Evolutionary conservation across 805 yeast genomes (phyloP).

Genomic region (Clavispora phyllophila): DNA sequence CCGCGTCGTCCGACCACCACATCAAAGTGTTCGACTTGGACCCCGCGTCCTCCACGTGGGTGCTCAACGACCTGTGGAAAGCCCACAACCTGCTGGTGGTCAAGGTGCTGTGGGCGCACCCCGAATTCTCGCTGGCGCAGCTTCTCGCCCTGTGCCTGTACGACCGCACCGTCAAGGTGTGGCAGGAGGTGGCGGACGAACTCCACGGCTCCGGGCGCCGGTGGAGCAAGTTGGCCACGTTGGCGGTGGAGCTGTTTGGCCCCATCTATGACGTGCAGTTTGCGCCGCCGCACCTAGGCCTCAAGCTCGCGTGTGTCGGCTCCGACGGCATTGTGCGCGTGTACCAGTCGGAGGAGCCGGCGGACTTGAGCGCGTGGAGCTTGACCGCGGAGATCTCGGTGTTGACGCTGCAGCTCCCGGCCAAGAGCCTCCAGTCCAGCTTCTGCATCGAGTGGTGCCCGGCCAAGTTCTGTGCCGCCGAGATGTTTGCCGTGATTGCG

Average conservation of each 20-base stretch:
- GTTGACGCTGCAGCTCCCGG: conserved; percentile 61
- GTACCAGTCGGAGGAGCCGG: conserved; percentile 85
- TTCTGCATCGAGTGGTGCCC: conserved; percentile 90
- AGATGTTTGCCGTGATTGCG: conserved; percentile 78
- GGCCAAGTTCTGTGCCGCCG: conserved; percentile 65
- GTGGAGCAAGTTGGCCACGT: conserved; percentile 71
- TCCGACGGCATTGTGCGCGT: conserved; percentile 81
- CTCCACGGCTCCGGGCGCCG: conserved; percentile 72
- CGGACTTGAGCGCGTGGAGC: conserved; percentile 82
- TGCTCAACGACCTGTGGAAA: conserved; percentile 82
- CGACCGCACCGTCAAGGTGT: conserved; percentile 82
- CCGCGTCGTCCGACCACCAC: conserved; percentile 93
- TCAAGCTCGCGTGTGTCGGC: conserved; percentile 81
- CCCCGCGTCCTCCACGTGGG: conserved; percentile 67
- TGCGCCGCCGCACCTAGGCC: conserved; percentile 80
- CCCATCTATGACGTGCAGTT: conserved; percentile 87
- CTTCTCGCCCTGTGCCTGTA: conserved; percentile 83
- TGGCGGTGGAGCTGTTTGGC: conserved; percentile 77
- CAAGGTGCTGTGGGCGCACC: conserved; percentile 86
- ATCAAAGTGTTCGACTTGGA: conserved; percentile 82
- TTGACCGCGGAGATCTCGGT: conserved; percentile 66
- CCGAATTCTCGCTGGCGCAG: conserved; percentile 74
- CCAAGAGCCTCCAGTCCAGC: conserved; percentile 76
- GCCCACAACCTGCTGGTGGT: conserved; percentile 91
- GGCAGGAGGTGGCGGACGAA: conserved; percentile 87